Evolutionary conservation across 1,139 yeast species (phyloP).

Genomic region (Geotrichum fermentans): DNA sequence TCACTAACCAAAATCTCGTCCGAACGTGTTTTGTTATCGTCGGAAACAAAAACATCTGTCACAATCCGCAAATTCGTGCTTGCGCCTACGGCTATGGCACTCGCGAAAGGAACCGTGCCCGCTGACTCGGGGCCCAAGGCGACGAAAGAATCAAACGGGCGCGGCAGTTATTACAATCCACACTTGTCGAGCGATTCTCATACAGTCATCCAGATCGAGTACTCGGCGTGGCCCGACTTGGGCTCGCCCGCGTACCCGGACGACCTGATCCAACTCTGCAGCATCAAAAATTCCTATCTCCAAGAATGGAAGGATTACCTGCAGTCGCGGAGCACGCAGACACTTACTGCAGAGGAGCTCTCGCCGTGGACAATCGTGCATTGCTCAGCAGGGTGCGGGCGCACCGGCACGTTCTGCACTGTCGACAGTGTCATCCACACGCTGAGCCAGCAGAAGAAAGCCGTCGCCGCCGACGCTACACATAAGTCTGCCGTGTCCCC

Average conservation of each 20-base stretch:
- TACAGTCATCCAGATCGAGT: slow-evolving; percentile 59
- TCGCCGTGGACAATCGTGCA: slow-evolving; percentile 51
- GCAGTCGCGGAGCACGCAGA: slow-evolving; percentile 20
- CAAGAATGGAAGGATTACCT: slow-evolving; percentile 1
- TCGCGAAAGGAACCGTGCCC: neutral
- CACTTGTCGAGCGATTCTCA: slow-evolving; percentile 18
- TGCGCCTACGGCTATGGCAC: slow-evolving; percentile 4
- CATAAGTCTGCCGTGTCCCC: neutral
- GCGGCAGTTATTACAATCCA: neutral
- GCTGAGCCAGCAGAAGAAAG: slow-evolving; percentile 27
- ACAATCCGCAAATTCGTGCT: slow-evolving; percentile 24
- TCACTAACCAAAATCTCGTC: slow-evolving; percentile 15
- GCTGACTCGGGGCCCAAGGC: neutral
- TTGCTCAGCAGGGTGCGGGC: slow-evolving; percentile 89
- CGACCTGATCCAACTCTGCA: slow-evolving; percentile 50
- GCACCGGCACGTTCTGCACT: slow-evolving; percentile 81
- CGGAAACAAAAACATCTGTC: slow-evolving; percentile 19
- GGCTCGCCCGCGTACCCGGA: slow-evolving; percentile 56
- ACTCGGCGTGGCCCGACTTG: slow-evolving; percentile 74
- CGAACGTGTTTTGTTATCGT: slow-evolving; percentile 9
- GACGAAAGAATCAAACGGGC: neutral
- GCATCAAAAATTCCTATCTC: slow-evolving; percentile 39
- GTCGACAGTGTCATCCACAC: slow-evolving; percentile 59
- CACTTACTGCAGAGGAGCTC: neutral
- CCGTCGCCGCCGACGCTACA: neutral